Evolutionary conservation across 1,139 yeast genomes (phyloP).

Genomic region (Yamadazyma epiphylla): DNA sequence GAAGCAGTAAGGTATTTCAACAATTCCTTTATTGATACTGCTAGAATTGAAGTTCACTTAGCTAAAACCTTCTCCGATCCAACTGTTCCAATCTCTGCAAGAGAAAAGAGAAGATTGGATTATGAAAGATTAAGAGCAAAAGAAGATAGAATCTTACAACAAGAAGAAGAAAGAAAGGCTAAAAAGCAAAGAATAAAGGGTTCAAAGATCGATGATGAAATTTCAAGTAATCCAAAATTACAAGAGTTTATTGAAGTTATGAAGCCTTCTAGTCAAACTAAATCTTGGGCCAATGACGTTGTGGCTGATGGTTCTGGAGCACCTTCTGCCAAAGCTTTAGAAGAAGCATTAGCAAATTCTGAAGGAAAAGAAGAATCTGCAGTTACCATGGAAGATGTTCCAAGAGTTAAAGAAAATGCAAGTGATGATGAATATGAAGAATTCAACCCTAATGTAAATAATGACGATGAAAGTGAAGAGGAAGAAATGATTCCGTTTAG

Average conservation of each 20-base stretch:
- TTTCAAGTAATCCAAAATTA: slow-evolving; percentile 62
- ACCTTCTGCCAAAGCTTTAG: slow-evolving; percentile 41
- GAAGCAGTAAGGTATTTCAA: slow-evolving; percentile 75
- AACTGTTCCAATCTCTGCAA: slow-evolving; percentile 69
- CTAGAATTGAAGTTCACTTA: slow-evolving; percentile 69
- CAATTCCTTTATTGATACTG: slow-evolving; percentile 77
- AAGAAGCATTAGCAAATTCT: slow-evolving; percentile 30
- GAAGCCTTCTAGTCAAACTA: slow-evolving; percentile 64
- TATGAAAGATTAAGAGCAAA: slow-evolving; percentile 49
- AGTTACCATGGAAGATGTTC: slow-evolving; percentile 17
- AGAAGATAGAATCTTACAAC: slow-evolving; percentile 48
- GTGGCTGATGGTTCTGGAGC: slow-evolving; percentile 52
- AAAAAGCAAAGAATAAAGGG: slow-evolving; percentile 20
- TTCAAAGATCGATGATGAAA: slow-evolving; percentile 50
- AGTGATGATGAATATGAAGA: slow-evolving; percentile 71
- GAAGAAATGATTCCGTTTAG: slow-evolving; percentile 15
- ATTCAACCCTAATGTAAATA: slow-evolving; percentile 35
- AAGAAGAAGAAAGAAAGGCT: slow-evolving; percentile 37
- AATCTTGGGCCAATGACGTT: slow-evolving; percentile 77
- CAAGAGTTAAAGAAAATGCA: slow-evolving; percentile 37
- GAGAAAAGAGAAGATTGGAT: slow-evolving; percentile 57
- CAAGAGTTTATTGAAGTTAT: slow-evolving; percentile 80
- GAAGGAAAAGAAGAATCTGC: slow-evolving; percentile 10
- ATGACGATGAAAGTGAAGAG: slow-evolving; percentile 17
- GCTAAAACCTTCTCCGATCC: slow-evolving; percentile 89